These are phyloP conservation scores for Cryphonectria naterciae DNA, from an alignment of 2,329 filamentous ascomycete genomes.

Conservation along the genomic window DNA sequence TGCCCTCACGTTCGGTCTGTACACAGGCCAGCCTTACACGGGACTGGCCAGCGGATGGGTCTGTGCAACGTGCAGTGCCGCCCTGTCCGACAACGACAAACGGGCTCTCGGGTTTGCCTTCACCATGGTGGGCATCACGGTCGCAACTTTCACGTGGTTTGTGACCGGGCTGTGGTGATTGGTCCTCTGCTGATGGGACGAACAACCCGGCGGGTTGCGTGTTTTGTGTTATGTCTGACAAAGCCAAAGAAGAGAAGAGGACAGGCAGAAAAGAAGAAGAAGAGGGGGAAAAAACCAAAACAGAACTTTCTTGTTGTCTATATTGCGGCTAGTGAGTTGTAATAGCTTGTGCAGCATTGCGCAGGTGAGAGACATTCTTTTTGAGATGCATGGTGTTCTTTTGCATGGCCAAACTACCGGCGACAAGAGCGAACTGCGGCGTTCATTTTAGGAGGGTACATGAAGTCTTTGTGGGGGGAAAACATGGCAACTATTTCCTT, in stretches of 20 bases:
- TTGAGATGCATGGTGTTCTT: constrained; percentile 8
- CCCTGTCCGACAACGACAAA: constrained; percentile 50
- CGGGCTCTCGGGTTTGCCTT: constrained; percentile 55
- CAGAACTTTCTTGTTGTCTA: constrained; percentile 15
- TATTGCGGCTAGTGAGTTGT: constrained; percentile 14
- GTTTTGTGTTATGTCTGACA: constrained; percentile 1
- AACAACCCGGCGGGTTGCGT: neutral
- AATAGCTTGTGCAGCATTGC: constrained; percentile 25
- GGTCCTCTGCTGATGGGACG: neutral
- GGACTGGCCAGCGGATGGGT: constrained; percentile 54
- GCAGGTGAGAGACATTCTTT: constrained; percentile 21
- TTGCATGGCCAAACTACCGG: neutral
- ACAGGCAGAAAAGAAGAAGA: no score
- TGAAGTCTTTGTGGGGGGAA: constrained; percentile 3
- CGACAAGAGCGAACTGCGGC: constrained; percentile 20
- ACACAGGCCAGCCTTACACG: constrained; percentile 56
- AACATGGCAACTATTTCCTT: constrained; percentile 13
- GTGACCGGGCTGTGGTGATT: constrained; percentile 52
- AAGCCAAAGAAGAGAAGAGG: neutral
- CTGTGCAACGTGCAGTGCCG: constrained; percentile 62
- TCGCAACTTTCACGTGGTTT: constrained; percentile 68
- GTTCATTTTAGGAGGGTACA: constrained; percentile 18
- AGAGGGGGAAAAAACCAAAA: neutral
- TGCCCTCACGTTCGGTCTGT: constrained; percentile 62
- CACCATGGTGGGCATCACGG: constrained; percentile 59